phyloP scores from a whole-genome alignment of 164 flowering plant species.

The Dillenia turbinata region DNA sequence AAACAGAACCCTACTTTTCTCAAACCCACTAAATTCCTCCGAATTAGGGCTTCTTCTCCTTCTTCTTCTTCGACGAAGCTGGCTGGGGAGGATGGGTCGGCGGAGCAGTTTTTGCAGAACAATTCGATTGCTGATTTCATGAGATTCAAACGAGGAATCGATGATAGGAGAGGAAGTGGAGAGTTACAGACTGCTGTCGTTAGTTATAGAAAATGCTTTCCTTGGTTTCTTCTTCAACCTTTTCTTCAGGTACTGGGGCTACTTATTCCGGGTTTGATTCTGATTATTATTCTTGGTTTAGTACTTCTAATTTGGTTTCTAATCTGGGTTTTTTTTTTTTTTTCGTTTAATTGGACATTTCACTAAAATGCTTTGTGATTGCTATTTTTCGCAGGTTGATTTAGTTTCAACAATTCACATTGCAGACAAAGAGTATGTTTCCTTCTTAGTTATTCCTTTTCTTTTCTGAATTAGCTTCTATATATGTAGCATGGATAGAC shows the following conservation, averaged over 20 bases:
- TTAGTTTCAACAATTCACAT: conserved; percentile 97
- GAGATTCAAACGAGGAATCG: conserved; percentile 48
- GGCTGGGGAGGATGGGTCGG: conserved; percentile 34
- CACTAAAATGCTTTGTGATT: background rate
- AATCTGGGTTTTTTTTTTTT: too few relatives aligned
- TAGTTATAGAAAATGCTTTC: conserved; percentile 71
- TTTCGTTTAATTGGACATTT: background rate
- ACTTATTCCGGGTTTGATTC: too few relatives aligned
- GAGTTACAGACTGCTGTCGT: conserved; percentile 96
- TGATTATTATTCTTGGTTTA: too few relatives aligned
- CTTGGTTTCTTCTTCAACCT: conserved; percentile 79
- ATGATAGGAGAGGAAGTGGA: conserved; percentile 22
- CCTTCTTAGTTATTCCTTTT: background rate
- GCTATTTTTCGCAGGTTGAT: conserved; percentile 65
- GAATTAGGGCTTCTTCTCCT: conserved; percentile 16
- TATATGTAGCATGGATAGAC: too few relatives aligned
- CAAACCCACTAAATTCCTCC: background rate
- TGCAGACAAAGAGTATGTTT: conserved; percentile 87
- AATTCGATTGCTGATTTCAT: conserved; percentile 89
- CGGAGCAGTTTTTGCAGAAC: conserved; percentile 47
- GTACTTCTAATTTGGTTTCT: too few relatives aligned
- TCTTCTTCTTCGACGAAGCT: conserved; percentile 11
- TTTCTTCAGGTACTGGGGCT: conserved; percentile 58
- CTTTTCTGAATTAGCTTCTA: background rate
- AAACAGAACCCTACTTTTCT: conserved; percentile 5